phyloP scores from a whole-genome alignment of 768 basidiomycete species.

The Leucocoprinus birnbaumii region DNA sequence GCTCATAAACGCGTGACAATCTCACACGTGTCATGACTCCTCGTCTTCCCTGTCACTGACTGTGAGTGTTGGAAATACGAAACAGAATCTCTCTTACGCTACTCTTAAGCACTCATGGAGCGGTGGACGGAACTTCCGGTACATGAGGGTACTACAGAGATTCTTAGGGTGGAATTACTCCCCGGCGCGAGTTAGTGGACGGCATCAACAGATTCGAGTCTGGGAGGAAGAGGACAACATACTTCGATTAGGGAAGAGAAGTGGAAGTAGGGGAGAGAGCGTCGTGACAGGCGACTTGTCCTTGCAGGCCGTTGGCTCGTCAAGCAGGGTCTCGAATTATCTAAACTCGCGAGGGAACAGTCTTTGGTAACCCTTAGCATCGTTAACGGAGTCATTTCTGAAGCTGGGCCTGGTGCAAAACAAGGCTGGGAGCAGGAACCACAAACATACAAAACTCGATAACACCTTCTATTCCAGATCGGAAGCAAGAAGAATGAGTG shows the following conservation, averaged over 20 bases:
- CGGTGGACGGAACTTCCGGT: conserved; percentile 32
- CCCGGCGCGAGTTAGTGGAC: conserved; percentile 65
- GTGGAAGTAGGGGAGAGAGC: conserved; percentile 56
- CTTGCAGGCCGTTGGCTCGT: conserved; percentile 85
- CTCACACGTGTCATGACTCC: too few relatives aligned
- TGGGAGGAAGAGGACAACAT: conserved; percentile 75
- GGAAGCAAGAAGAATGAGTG: conserved; percentile 50
- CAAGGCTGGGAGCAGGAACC: conserved; percentile 39
- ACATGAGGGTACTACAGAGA: conserved; percentile 21
- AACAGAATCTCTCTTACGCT: too few relatives aligned
- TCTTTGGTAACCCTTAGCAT: conserved; percentile 65
- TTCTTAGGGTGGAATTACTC: conserved; percentile 53
- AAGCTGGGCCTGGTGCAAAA: conserved; percentile 46
- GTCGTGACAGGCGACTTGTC: conserved; percentile 81
- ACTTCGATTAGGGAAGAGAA: conserved; percentile 37
- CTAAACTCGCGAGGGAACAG: conserved; percentile 55
- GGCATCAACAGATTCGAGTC: conserved; percentile 63
- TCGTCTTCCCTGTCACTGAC: too few relatives aligned
- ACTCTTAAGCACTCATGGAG: too few relatives aligned
- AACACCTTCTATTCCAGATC: conserved; percentile 25
- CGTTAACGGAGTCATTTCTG: conserved; percentile 80
- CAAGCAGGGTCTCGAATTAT: conserved; percentile 55
- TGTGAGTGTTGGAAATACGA: too few relatives aligned
- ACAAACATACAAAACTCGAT: conserved; percentile 5
- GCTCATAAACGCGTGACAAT: too few relatives aligned